These are phyloP conservation scores for Nannochloropsis granulata DNA, from an alignment of 108 stramenopile species.

Conservation along the genomic window DNA sequence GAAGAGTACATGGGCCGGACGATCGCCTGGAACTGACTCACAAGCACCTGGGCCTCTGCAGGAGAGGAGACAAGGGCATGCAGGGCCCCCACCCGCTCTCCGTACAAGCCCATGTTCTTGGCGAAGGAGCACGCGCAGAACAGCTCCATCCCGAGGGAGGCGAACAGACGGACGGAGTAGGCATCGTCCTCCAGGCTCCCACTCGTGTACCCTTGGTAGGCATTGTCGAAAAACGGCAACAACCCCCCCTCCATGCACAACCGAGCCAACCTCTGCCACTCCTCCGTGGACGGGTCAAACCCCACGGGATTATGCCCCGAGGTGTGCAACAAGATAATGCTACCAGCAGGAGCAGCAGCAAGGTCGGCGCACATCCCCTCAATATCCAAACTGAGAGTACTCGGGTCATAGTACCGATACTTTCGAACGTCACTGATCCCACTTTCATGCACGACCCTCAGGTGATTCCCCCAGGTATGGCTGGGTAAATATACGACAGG, in stretches of 20 bases:
- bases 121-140: conserved; percentile 33
- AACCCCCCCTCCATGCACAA: not conserved
- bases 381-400: conserved; percentile 12
- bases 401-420: conserved; percentile 35
- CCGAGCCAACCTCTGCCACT: conserved; percentile 35
- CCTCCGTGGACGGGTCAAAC: conserved; percentile 28
- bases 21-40: conserved; percentile 26
- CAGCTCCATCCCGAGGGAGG: not conserved
- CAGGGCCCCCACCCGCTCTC: conserved; percentile 31
- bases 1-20: conserved; percentile 36
- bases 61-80: conserved; percentile 5
- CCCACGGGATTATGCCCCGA: conserved; percentile 48
- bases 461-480: conserved; percentile 42
- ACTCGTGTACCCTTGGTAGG: conserved; percentile 42
- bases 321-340: conserved; percentile 33
- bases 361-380: conserved; percentile 23
- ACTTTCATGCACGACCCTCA: conserved; percentile 5
- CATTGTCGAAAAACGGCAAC: conserved; percentile 39
- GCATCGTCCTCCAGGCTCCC: conserved; percentile 15
- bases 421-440: not conserved
- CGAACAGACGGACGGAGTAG: conserved; percentile 30
- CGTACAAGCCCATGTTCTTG: conserved; percentile 47
- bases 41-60: not conserved
- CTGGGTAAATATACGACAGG: conserved; percentile 14
- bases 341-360: conserved; percentile 1